phyloP scores from a whole-genome alignment of 2,329 filamentous ascomycete genomes.

The Exophiala viscosa region DNA sequence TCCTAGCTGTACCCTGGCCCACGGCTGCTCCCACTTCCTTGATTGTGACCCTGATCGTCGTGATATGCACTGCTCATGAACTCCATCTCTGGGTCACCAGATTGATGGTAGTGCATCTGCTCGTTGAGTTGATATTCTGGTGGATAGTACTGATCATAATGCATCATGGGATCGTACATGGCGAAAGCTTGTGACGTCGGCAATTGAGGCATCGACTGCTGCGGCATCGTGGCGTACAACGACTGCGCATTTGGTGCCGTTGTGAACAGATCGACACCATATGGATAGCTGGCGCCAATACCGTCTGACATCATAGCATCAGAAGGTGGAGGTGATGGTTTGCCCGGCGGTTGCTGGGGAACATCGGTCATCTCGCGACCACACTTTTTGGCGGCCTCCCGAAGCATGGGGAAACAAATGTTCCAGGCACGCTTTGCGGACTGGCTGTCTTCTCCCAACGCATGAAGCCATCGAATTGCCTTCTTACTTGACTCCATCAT shows the following conservation, averaged over 20 bases:
- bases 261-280: constrained; percentile 1
- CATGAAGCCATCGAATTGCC: constrained; percentile 41
- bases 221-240: constrained; percentile 13
- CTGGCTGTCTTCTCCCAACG: constrained; percentile 37
- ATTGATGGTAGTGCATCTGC: constrained; percentile 12
- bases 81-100: constrained; percentile 26
- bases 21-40: not conserved
- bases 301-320: constrained; percentile 12
- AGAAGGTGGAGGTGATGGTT: constrained; percentile 3
- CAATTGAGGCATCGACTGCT: constrained; percentile 10
- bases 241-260: constrained; percentile 5
- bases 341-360: constrained; percentile 25
- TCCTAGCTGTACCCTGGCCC: constrained; percentile 7
- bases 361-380: constrained; percentile 33
- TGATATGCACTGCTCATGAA: constrained; percentile 27
- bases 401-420: constrained; percentile 38
- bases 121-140: constrained; percentile 11
- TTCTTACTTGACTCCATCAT: constrained; percentile 41
- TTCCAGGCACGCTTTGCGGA: constrained; percentile 42
- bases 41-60: constrained; percentile 13
- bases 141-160: constrained; percentile 28
- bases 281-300: not conserved
- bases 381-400: constrained; percentile 34
- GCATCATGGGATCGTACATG: constrained; percentile 24
- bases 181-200: constrained; percentile 17